Conservation (phyloP, 116 monocot genomes). For the Cymodocea nodosa region DNA sequence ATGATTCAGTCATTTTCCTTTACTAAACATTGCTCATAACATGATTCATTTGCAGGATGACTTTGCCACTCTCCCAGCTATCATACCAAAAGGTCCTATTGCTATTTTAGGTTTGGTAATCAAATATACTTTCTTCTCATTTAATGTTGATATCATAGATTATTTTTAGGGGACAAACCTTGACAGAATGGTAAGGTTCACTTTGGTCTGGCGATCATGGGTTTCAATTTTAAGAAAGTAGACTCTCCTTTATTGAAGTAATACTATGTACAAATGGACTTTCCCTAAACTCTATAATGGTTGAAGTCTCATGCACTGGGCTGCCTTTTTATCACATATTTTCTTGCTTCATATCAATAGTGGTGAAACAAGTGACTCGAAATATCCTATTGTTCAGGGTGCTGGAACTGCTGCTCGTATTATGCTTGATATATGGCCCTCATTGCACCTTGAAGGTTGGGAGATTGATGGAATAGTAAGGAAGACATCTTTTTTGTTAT, state of each 20-base stretch:
- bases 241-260: too few species aligned
- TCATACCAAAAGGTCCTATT: conserved; percentile 75
- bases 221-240: too few species aligned
- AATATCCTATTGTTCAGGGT: conserved; percentile 27
- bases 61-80: conserved; percentile 73
- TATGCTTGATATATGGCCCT: conserved; percentile 68
- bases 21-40: too few species aligned
- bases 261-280: too few species aligned
- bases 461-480: conserved; percentile 78
- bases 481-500: not conserved
- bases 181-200: too few species aligned
- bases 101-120: conserved; percentile 83
- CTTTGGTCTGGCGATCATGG: too few species aligned
- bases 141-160: not conserved
- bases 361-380: not conserved
- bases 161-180: too few species aligned
- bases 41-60: conserved; percentile 46
- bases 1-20: too few species aligned
- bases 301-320: too few species aligned
- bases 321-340: not conserved
- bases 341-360: not conserved
- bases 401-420: conserved; percentile 79
- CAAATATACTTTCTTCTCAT: conserved; percentile 1
- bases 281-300: too few species aligned
- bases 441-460: conserved; percentile 71